Evolutionary conservation across 768 basidiomycete genomes (phyloP), one percentile per base, ranked within the genome.

Genomic region (Gloeostereum incarnatum): DNA sequence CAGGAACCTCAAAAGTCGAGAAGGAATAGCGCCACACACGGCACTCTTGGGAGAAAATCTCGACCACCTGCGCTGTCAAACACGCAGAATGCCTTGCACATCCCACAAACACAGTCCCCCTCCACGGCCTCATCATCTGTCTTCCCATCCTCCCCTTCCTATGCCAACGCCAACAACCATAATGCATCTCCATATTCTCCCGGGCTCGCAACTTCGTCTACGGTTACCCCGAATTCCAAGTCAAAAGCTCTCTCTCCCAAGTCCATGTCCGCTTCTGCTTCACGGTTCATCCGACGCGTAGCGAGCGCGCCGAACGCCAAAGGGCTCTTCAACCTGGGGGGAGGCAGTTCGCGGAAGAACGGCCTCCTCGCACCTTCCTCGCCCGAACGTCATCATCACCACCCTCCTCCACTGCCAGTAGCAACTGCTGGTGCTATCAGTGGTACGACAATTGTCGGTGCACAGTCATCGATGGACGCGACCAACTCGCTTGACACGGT

Each of bases 241-340:
- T n/a, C n/a, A n/a, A n/a, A n/a, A n/a, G n/a, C 79, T 7, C 61
- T 85, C 27, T 80, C 77, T 5, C 80, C 84, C 21, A 78, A 72
- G 50, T 68, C 73, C 16, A 73, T 88, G 61, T 68, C 78, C 36
- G 78, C 79, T 11, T 77, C 79, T 0, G 85, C 89, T 6, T 75
- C 86, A 34, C 81, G 93, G 24, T 92, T 97, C 63, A 80, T 98
- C 21, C 82, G 94, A 37, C 81, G 94, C 35, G 94, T 98, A 33
- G 91, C 93, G 3, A 96, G 91, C 6, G 93, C 96, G 2, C 94
- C 94, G 2, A 99, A 97, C 54, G 84, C 92, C 23, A 98, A 97
- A 56, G 85, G 82, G 20, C 68, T 99, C 21, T 91, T 98, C 57
- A 65, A 68, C 26, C 61, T 66, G 71, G 1, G 48, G 14, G 14